Conservation (phyloP, 768 basidiomycete species). For the Tricholoma sp. region DNA sequence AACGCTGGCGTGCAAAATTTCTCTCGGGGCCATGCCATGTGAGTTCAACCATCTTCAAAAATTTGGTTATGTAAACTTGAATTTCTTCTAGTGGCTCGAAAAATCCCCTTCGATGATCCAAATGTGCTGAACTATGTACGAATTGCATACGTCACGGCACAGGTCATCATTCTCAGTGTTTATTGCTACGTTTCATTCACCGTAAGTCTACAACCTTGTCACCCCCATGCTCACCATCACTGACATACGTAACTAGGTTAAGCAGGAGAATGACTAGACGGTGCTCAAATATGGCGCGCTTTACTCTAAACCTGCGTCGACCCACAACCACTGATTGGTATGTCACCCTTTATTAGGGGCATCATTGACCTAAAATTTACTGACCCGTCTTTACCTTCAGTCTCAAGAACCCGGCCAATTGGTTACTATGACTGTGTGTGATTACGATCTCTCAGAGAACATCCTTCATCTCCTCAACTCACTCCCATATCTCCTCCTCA, state of each 20-base stretch:
- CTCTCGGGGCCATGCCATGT: constrained; percentile 91
- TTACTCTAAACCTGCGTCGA: not conserved
- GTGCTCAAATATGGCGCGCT: constrained; percentile 85
- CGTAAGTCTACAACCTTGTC: constrained; percentile 37
- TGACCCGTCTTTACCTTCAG: constrained; percentile 29
- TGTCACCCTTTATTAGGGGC: constrained; percentile 16
- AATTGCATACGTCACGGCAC: constrained; percentile 70
- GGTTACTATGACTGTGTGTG: constrained; percentile 83
- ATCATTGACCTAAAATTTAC: not conserved
- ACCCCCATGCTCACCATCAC: not conserved
- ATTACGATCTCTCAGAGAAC: constrained; percentile 91
- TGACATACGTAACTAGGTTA: constrained; percentile 51
- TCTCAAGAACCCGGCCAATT: constrained; percentile 63
- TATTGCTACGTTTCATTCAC: constrained; percentile 77
- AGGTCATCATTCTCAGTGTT: constrained; percentile 59
- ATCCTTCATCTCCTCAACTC: too few species aligned
- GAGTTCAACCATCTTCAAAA: constrained; percentile 11
- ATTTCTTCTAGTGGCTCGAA: constrained; percentile 64
- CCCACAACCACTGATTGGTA: constrained; percentile 1
- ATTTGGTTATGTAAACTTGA: not conserved
- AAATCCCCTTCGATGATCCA: constrained; percentile 87
- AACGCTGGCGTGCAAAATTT: constrained; percentile 77
- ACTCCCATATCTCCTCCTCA: constrained; percentile 21
- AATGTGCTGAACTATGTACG: constrained; percentile 76
- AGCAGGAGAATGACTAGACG: constrained; percentile 91